Percentiles rank a stretch among this genome's conserved stretches.
phyloP scores from a whole-genome alignment of 768 basidiomycete genomes.

The Suillus subluteus region DNA sequence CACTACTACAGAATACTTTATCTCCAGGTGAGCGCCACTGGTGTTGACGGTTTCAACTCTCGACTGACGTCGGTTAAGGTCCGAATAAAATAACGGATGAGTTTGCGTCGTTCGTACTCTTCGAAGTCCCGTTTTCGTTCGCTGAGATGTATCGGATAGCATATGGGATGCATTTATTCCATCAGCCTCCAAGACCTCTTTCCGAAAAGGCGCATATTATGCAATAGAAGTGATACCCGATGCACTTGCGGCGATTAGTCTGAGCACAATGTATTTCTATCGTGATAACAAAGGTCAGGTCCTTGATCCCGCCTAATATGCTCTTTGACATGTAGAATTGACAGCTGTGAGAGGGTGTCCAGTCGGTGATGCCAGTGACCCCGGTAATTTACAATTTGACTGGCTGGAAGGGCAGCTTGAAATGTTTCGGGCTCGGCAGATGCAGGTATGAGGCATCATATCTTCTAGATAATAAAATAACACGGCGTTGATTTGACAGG shows the following conservation, averaged over 20 bases:
- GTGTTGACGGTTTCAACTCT: constrained; percentile 11
- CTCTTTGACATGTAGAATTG: constrained; percentile 14
- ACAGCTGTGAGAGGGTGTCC: constrained; percentile 79
- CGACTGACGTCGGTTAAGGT: constrained; percentile 42
- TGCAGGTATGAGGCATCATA: constrained; percentile 59
- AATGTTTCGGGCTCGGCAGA: constrained; percentile 63
- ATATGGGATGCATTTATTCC: constrained; percentile 88
- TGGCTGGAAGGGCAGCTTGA: constrained; percentile 89
- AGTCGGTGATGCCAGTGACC: constrained; percentile 65
- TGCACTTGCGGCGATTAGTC: constrained; percentile 74
- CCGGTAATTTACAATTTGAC: constrained; percentile 87
- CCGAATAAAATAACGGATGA: constrained; percentile 71
- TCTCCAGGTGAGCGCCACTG: constrained; percentile 50
- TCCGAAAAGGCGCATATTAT: constrained; percentile 88
- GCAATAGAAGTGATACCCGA: constrained; percentile 79
- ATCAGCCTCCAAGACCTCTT: constrained; percentile 70
- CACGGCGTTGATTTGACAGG: constrained; percentile 32
- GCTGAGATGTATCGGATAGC: constrained; percentile 37
- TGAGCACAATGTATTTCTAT: constrained; percentile 93
- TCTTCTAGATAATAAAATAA: neutral
- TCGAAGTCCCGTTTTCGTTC: neutral
- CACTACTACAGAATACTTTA: constrained; percentile 60
- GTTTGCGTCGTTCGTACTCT: constrained; percentile 61
- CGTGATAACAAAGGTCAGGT: constrained; percentile 80
- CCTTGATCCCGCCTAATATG: constrained; percentile 7